Base-by-base conservation (phyloP, 352 stramenopile species). In the Phytophthora crassamura region DNA sequence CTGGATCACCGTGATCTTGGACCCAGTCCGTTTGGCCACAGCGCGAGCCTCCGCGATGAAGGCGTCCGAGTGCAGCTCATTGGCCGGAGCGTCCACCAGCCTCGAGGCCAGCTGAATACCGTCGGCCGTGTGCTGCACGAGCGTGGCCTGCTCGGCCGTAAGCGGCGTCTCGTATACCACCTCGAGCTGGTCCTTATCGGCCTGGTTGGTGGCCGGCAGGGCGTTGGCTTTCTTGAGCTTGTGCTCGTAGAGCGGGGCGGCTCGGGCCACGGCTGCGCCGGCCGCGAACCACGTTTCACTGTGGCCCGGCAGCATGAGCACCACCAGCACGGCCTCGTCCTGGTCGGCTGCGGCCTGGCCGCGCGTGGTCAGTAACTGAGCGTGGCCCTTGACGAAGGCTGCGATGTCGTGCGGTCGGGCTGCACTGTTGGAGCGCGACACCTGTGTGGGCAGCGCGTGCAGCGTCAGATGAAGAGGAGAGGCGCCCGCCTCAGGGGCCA, bases 31-130 rank as follows among this genome's bases (percentile, higher is more conserved):
- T 46, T 75, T 87, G 40, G 69, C 83, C 33, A 79, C 78, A 16
- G 66, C 78, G 35, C 66, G 61, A n/a, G 86, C 89, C 60, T 98
- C 88, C 45, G 88, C 77, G 15, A 97, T 82, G 68, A 96, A 97
- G 14, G 78, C 78, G 51, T 94, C 89, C 35, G 93, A 91, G 69
- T 97, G 92, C 12, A 99, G 71, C 60, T 98, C 80, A 66, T 98
- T 97, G 12, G 87, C 77, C 28, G 92, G 92, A 7, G 84, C 88
- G 66, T 98, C 93, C 18, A 98, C 94, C 33, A 99, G 82, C 33
- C 88, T 78, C 58, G 82, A 77, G 9, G 88, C 86, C 10, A 98
- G 67, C 62, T 95, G 89, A 32, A 98, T 95, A 32, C 70, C 88
- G 36, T 96, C 74, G 5, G 88, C 81, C 42, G 89, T 92, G 48